Base-by-base conservation (phyloP, 1,139 yeast species). In the Sugiyamaella xylanicola region DNA sequence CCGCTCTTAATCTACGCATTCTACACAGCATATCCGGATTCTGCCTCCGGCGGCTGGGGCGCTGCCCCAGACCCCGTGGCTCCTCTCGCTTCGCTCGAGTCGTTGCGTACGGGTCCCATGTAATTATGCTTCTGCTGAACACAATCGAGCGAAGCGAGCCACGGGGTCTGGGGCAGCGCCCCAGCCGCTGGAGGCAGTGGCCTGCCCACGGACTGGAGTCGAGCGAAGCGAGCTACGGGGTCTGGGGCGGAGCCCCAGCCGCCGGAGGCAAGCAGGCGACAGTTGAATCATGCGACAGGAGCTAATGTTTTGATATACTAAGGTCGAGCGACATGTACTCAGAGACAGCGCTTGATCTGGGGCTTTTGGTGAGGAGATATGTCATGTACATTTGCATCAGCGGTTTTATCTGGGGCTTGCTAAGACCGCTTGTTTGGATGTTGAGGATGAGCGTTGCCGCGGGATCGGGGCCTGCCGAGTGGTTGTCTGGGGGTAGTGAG, bases 331-430 rank as follows among this genome's bases (percentile, higher is more conserved):
- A 37, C 20, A 54, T 40, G 40, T 39, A 54, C 27, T 53, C 53
- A 8, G 49, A 17, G n/a, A 45, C 36, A 11, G 58, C 50, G 11
- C 50, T 35, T 3, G 29, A 5, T 13, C 36, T 47, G 27, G 55
- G 49, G 27, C 60, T 53, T n/a, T 41, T 27, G 2, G 54, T 54
- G 41, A 71, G 58, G 25, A 72, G 54, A 51, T 63, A 64, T 7
- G 65, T 69, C 71, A 69, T 68, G 53, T 70, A 72, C 9, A 62
- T 60, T 53, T 71, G 72, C 2, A 69, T 63, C 49, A 72, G 59
- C 44, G 69, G 73, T 55, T 67, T 68, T 46, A 65, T 54, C 42
- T 65, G 62, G 21, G 54, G 54, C 8, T 64, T 63, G 9, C 68
- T 61, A n/a, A 71, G 56, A 11, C 63, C 55, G 43, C 58, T 49